phyloP scores from a whole-genome alignment of 179 eudicot genomes.

The Silene coronaria region DNA sequence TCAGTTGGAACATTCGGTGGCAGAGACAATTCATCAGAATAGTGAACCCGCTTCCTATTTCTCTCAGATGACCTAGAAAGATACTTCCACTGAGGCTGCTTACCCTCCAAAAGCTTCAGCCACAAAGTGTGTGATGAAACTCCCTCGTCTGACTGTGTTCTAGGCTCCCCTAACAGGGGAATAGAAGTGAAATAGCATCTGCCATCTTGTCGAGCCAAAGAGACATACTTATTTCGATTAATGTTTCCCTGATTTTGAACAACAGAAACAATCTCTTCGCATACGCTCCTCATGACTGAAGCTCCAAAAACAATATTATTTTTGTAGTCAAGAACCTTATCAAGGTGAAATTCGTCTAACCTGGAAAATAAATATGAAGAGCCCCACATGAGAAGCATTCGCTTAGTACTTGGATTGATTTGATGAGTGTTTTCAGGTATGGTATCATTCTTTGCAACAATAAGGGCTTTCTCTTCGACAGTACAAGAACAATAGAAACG shows the following conservation, averaged over 20 bases:
- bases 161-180: slow-evolving; percentile 55
- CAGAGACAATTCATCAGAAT: slow-evolving; percentile 30
- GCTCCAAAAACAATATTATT: slow-evolving; percentile 33
- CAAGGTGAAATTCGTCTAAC: slow-evolving; percentile 60
- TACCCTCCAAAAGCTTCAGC: slow-evolving; percentile 58
- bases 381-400: slow-evolving; percentile 80
- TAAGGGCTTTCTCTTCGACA: slow-evolving; percentile 72
- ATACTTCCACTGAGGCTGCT: slow-evolving; percentile 67
- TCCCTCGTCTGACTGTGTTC: slow-evolving; percentile 35
- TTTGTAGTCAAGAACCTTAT: slow-evolving; percentile 16
- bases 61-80: slow-evolving; percentile 45
- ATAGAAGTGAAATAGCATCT: slow-evolving; percentile 41
- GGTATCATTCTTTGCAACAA: slow-evolving; percentile 55
- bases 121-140: slow-evolving; percentile 56
- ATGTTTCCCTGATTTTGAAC: slow-evolving; percentile 27
- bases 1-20: slow-evolving; percentile 32
- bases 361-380: slow-evolving; percentile 57
- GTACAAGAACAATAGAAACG: slow-evolving; percentile 74
- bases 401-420: slow-evolving; percentile 41
- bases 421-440: slow-evolving; percentile 47
- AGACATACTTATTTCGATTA: slow-evolving; percentile 28
- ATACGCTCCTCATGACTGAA: slow-evolving; percentile 38
- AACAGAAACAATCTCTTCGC: slow-evolving; percentile 50
- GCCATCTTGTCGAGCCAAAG: slow-evolving; percentile 44
- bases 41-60: slow-evolving; percentile 63